Evolutionary conservation across 2,329 filamentous ascomycete species (phyloP).

Genomic region (Aureobasidium sp.): DNA sequence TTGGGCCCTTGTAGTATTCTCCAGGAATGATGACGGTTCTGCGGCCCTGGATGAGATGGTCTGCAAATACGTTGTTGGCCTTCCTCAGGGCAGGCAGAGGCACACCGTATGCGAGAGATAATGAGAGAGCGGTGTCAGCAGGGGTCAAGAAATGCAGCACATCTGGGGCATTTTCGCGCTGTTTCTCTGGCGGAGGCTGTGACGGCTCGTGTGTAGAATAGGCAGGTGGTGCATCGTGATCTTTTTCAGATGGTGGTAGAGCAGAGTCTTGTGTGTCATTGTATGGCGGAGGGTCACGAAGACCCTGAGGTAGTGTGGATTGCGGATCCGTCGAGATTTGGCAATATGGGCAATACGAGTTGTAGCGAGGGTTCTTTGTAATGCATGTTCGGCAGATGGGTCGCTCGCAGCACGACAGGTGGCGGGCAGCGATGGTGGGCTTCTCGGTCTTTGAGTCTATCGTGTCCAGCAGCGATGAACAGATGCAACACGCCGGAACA

Average conservation of each 20-base stretch:
- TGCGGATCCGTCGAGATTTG: slow-evolving; percentile 57
- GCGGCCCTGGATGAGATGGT: slow-evolving; percentile 63
- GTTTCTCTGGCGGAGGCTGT: slow-evolving; percentile 29
- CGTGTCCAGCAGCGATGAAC: slow-evolving; percentile 54
- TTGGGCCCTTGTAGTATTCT: slow-evolving; percentile 59
- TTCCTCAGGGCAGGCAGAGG: slow-evolving; percentile 56
- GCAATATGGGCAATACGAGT: slow-evolving; percentile 64
- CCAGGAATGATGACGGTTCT: slow-evolving; percentile 66
- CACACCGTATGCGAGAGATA: slow-evolving; percentile 66
- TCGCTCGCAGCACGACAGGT: slow-evolving; percentile 61
- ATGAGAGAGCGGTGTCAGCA: slow-evolving; percentile 58
- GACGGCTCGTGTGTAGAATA: slow-evolving; percentile 33
- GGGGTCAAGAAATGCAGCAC: slow-evolving; percentile 70
- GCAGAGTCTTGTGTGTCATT: slow-evolving; percentile 27
- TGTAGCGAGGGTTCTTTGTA: slow-evolving; percentile 61
- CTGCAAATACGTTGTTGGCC: slow-evolving; percentile 63
- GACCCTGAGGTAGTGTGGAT: slow-evolving; percentile 55
- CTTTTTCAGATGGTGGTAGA: slow-evolving; percentile 16
- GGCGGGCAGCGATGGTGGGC: slow-evolving; percentile 51
- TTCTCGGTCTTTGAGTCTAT: slow-evolving; percentile 55
- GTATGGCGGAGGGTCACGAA: slow-evolving; percentile 64
- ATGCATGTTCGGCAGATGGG: slow-evolving; percentile 67
- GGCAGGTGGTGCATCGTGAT: slow-evolving; percentile 37
- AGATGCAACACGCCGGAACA: slow-evolving; percentile 59
- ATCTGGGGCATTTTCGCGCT: slow-evolving; percentile 46